Conservation (phyloP, 179 eudicot species). For the Gypsophila paniculata region DNA sequence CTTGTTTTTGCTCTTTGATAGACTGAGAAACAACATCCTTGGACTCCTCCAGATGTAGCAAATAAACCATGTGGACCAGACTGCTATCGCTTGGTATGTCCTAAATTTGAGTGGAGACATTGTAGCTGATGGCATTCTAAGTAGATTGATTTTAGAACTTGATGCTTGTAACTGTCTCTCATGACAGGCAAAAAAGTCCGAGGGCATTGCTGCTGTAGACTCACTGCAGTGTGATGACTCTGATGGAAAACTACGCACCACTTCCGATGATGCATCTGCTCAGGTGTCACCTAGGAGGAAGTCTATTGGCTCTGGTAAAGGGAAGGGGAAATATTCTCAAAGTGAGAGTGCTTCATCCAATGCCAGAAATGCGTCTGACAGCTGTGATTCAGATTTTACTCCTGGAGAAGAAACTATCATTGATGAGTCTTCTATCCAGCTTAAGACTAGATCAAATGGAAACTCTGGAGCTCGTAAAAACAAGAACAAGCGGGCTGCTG, state of each 20-base stretch:
- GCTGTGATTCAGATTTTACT: slow-evolving; percentile 74
- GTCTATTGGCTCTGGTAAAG: slow-evolving; percentile 39
- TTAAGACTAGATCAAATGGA: slow-evolving; percentile 40
- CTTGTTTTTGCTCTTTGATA: slow-evolving; percentile 25
- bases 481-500: slow-evolving; percentile 71
- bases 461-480: slow-evolving; percentile 48
- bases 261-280: slow-evolving; percentile 40
- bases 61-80: slow-evolving; percentile 64
- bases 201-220: slow-evolving; percentile 34
- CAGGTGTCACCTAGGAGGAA: slow-evolving; percentile 42
- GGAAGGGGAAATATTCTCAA: slow-evolving; percentile 55
- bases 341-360: slow-evolving; percentile 83
- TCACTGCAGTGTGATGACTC: slow-evolving; percentile 35
- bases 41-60: slow-evolving; percentile 56
- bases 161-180: slow-evolving; percentile 16
- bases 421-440: slow-evolving; percentile 34
- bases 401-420: slow-evolving; percentile 39
- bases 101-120: not conserved
- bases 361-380: slow-evolving; percentile 62
- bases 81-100: slow-evolving; percentile 68
- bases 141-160: not conserved
- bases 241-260: slow-evolving; percentile 43
- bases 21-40: slow-evolving; percentile 75
- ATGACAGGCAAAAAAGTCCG: slow-evolving; percentile 47
- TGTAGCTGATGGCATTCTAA: not conserved